These are phyloP conservation scores for Globisporangium cystogenes DNA, from an alignment of 352 stramenopile species.

Conservation along the genomic window DNA sequence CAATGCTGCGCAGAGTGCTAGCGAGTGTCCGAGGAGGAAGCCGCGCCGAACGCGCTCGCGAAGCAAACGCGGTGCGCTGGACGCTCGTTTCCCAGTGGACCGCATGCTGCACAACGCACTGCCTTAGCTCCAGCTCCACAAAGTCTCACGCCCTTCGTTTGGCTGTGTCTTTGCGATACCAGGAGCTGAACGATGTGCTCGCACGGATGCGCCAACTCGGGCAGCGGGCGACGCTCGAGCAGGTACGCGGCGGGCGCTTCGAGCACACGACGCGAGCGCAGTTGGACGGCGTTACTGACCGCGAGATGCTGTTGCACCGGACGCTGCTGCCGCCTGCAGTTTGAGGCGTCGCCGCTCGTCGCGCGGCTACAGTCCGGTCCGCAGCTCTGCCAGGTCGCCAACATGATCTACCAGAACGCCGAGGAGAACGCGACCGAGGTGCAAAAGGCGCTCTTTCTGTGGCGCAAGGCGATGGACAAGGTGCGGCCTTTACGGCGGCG, in stretches of 20 bases:
- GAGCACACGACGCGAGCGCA: no score
- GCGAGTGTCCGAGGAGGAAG: no score
- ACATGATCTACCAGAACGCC: constrained; percentile 84
- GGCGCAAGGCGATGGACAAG: constrained; percentile 81
- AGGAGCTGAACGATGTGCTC: constrained; percentile 64
- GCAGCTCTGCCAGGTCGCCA: constrained; percentile 67
- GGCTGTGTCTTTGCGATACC: neutral
- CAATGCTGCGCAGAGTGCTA: no score
- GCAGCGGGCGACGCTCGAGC: constrained; percentile 41
- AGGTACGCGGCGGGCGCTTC: constrained; percentile 23
- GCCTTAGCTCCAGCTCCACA: no score
- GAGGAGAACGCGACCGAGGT: constrained; percentile 49
- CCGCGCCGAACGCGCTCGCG: no score
- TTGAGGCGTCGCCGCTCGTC: constrained; percentile 61
- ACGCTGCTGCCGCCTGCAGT: constrained; percentile 20
- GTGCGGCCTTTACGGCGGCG: no score
- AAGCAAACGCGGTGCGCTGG: no score
- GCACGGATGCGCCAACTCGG: constrained; percentile 47
- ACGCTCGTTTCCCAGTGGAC: no score
- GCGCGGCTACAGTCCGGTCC: constrained; percentile 38
- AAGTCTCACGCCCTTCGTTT: neutral
- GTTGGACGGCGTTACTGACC: neutral
- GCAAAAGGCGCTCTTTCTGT: constrained; percentile 71
- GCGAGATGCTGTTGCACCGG: neutral
- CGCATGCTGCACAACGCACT: no score